Evolutionary conservation across 805 yeast genomes (phyloP), one percentile per base, ranked within the genome.

Genomic region (Wickerhamomyces sydowiorum): DNA sequence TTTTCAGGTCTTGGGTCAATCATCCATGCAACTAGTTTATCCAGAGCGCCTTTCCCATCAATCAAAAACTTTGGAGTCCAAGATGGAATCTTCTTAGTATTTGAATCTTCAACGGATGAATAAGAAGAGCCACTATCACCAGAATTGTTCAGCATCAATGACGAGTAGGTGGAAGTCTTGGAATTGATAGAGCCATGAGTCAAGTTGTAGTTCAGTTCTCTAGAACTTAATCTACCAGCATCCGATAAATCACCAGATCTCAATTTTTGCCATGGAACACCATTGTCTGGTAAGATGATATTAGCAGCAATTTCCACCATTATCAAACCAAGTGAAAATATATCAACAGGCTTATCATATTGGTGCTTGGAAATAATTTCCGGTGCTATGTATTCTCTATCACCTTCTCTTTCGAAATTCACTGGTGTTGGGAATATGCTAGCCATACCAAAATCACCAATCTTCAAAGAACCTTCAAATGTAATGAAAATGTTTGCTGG

Each of bases 391-490:
- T 93, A 93, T 60, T 91, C 96, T 40, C 98, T 72, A 63, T 93
- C 99, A 22, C 99, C 99, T 65, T 93, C 99, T 51, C 96, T 76
- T 63, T 93, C 99, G 54, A 87, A 82, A 4, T 54, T 54, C 25
- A 58, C 73, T 37, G 76, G 76, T 17, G 81, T 79, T 0, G 98
- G 98, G 40, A 80, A 67, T 50, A 76, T 78, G 3, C 96, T 77
- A 6, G 97, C 96, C 72, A 93, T 78, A 8, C 99, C 99, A 68
- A 93, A 93, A 64, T 93, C 99, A 17, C 96, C 99, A 56, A 93
- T 84, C 66, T 91, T 93, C 53, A 93, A 73, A 24, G 80, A 77
- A 23, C 99, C 99, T 59, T 93, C 98, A 64, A 93, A 93, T 1
- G 97, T 88, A 39, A 93, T 82, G 55, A 93, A 83, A 3, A 93